Base-by-base conservation (phyloP, 257 asterid genomes). In the Echites panduratus region DNA sequence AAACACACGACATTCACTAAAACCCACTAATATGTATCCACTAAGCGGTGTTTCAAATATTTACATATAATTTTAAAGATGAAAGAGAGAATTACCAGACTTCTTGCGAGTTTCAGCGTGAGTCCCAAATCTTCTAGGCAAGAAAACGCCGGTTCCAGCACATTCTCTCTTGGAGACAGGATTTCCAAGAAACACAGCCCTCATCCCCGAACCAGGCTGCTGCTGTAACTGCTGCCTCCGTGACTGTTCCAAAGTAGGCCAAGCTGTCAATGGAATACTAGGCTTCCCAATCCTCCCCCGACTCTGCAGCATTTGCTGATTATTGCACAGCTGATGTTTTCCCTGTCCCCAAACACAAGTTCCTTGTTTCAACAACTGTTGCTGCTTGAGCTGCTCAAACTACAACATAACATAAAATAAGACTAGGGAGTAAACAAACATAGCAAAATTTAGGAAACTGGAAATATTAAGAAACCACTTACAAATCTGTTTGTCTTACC, bases 71-170 rank as follows among this genome's bases (percentile, higher is more conserved):
- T 52, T 7, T 0, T 35, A 26, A 8, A 24, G 64, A 27, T 10
- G 24, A 5, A 2, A 10, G n/a, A 10, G n/a, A 22, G 9, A 73
- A 70, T 11, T 4, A 85, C 94, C 96, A 74, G 81, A 70, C 71
- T 92, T 88, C 76, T 73, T 82, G 62, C 84, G 83, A 7, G 74
- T 54, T 24, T 78, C 86, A 22, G 81, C 10, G 0, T 83, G 83
- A 47, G 88, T n/a, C 27, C 81, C 83, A 32, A 48, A 53, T 73
- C 83, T 66, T 57, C 90, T 80, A 16, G 98, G 98, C 73, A 92
- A 76, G 66, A 92, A 92, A 66, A 92, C 98, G 2, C 96, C 98
- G 2, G 98, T 92, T 26, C 98, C 98, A 1, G 85, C 81, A 17
- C 96, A 82, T 76, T 85, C 94, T 26, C 80, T 86, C 54, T 73